phyloP scores from a whole-genome alignment of 1,139 yeast species.

The Suzukiozyma palmioleophila region DNA sequence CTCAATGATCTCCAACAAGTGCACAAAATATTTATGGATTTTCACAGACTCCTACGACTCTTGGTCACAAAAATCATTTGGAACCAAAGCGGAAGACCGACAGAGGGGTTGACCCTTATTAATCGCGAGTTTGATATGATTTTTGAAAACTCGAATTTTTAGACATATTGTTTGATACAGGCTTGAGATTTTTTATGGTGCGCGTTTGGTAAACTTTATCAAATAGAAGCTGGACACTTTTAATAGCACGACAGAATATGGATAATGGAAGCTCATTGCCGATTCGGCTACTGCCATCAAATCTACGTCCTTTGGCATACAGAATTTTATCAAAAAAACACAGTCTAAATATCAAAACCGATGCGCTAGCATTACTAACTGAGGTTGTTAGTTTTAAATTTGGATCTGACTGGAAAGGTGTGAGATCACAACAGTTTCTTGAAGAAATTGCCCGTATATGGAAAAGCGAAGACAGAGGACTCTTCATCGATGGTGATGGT shows the following conservation, averaged over 20 bases:
- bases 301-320: conserved; percentile 87
- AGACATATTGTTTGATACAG: not conserved
- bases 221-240: not conserved
- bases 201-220: not conserved
- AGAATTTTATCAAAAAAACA: conserved; percentile 86
- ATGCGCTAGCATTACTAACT: conserved; percentile 72
- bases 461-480: conserved; percentile 85
- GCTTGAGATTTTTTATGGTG: not conserved
- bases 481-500: conserved; percentile 76
- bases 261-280: conserved; percentile 43
- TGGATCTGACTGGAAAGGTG: conserved; percentile 84
- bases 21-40: not conserved
- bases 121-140: not conserved
- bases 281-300: conserved; percentile 70
- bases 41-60: not conserved
- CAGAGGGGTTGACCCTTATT: not conserved
- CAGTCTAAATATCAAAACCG: conserved; percentile 84
- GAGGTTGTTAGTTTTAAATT: conserved; percentile 67
- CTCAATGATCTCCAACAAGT: conserved; percentile 1
- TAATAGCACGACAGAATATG: not conserved
- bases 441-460: conserved; percentile 79
- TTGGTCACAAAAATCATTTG: not conserved
- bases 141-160: not conserved
- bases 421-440: conserved; percentile 59
- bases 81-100: not conserved